These are phyloP conservation scores for Umbelopsis vinacea DNA, from an alignment of 192 early-diverging fungal genomes.

Conservation along the genomic window DNA sequence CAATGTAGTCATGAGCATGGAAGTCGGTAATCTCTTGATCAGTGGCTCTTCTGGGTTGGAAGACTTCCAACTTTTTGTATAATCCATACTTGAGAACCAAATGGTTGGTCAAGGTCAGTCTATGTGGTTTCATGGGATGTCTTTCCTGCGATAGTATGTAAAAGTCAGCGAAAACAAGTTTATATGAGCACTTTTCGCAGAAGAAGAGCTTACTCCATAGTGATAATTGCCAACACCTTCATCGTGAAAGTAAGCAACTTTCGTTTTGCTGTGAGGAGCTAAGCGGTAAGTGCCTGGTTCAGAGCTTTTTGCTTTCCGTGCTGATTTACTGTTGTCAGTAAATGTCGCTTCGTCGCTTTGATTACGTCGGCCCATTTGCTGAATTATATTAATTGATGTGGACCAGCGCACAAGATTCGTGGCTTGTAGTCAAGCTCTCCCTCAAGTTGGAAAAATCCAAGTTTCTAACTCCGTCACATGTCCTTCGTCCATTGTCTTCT, in stretches of 20 bases:
- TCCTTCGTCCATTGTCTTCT: too few species aligned
- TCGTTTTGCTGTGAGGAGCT: conserved; percentile 60
- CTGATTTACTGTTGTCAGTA: conserved; percentile 27
- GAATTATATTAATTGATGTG: background rate
- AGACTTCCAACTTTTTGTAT: conserved; percentile 88
- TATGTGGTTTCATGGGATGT: conserved; percentile 92
- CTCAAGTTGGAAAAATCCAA: background rate
- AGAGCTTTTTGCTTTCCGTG: conserved; percentile 29
- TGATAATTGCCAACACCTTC: conserved; percentile 83
- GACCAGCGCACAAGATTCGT: background rate
- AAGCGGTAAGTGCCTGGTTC: conserved; percentile 26
- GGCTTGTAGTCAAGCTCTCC: background rate
- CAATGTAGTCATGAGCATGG: conserved; percentile 95
- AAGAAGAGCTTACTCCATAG: conserved; percentile 60
- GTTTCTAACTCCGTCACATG: background rate
- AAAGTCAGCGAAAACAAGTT: background rate
- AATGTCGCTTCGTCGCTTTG: conserved; percentile 38
- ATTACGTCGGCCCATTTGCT: conserved; percentile 20
- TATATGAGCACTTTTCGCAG: background rate
- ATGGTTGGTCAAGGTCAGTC: conserved; percentile 93
- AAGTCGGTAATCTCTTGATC: conserved; percentile 91
- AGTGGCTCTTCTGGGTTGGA: conserved; percentile 84
- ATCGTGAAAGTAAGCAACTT: conserved; percentile 77
- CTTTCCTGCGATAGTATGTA: conserved; percentile 45
- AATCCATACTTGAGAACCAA: conserved; percentile 92